Evolutionary conservation across 1,139 yeast genomes (phyloP), one percentile per base, ranked within the genome.

Genomic region (Debaryomyces robertsiae): DNA sequence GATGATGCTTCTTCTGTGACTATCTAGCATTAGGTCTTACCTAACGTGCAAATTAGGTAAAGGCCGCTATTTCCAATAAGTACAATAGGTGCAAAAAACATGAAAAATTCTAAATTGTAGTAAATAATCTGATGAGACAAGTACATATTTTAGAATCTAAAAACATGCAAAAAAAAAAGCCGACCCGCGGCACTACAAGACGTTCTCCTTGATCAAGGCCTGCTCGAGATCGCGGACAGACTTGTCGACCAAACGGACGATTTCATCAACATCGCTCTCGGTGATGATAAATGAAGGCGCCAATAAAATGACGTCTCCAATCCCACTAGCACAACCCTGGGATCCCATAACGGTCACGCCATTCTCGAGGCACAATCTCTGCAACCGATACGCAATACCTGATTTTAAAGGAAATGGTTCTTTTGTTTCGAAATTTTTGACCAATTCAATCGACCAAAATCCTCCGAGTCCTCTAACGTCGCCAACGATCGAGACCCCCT

Each of bases 401-500:
- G 63, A 39, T 6, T 54, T 54, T 9, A 63, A 54, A 15, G 64
- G 66, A 47, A 77, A 76, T 7, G 70, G 63, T 48, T 75, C 77
- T 47, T 76, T 77, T 27, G 82, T 72, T 9, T 42, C 54, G 42
- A 69, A 69, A 54, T 79, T 67, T 52, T 77, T 69, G 47, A 79
- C 81, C 39, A 78, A 63, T 57, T 81, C 85, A 43, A 80, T 50
- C 4, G 80, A 65, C 78, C 83, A 77, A 60, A 81, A 81, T 15
- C 81, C 78, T 45, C 84, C 84, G 45, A 73, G 58, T 32, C 85
- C 85, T 63, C 85, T 73, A 32, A 79, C 72, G 47, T 80, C 81
- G 46, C 83, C 84, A 28, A 69, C 77, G 38, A 72, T 67, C 44
- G 64, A 65, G 27, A 59, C 48, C 7, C 43, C 46, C 24, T 55